A percentile compares a stretch with the other conserved stretches of the same genome.
phyloP scores from a whole-genome alignment of 495 filamentous ascomycete species.

The Immersiella caudata region DNA sequence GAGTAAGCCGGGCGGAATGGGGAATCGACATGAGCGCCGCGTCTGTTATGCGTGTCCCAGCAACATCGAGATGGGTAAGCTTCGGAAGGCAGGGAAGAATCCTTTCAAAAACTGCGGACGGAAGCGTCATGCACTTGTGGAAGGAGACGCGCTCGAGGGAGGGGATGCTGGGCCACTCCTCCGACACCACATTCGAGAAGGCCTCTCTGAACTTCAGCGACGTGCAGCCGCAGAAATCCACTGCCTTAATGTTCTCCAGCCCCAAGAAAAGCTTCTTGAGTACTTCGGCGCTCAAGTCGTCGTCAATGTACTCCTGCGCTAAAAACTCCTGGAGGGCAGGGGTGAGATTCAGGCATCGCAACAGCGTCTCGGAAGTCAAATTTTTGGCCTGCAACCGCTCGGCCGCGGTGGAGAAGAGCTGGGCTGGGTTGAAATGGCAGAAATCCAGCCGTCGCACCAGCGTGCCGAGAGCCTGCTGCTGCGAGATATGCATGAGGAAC shows the following conservation, averaged over 20 bases:
- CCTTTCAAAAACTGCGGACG: constrained; percentile 66
- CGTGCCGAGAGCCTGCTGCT: constrained; percentile 72
- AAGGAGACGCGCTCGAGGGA: constrained; percentile 71
- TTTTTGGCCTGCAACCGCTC: constrained; percentile 82
- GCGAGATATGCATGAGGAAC: constrained; percentile 72
- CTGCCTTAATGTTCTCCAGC: constrained; percentile 66
- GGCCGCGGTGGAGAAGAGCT: constrained; percentile 76
- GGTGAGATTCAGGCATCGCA: constrained; percentile 73
- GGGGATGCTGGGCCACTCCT: constrained; percentile 53
- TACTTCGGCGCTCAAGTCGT: constrained; percentile 70
- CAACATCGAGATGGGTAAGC: constrained; percentile 79
- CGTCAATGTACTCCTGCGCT: constrained; percentile 81
- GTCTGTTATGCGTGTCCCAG: constrained; percentile 78
- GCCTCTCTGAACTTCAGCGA: constrained; percentile 68
- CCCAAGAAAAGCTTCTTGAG: constrained; percentile 75
- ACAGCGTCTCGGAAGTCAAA: constrained; percentile 74
- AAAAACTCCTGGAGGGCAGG: constrained; percentile 81
- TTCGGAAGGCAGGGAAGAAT: constrained; percentile 70
- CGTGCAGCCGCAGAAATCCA: constrained; percentile 82
- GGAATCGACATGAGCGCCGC: constrained; percentile 73
- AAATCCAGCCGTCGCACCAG: constrained; percentile 84
- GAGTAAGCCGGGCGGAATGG: constrained; percentile 69
- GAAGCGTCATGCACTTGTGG: constrained; percentile 79
- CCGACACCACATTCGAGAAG: constrained; percentile 43
- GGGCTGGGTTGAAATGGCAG: constrained; percentile 84